Evolutionary conservation across 2,329 filamentous ascomycete species (phyloP), one percentile per base, ranked within the genome.

Genomic region (Pezizomycotina sp.): DNA sequence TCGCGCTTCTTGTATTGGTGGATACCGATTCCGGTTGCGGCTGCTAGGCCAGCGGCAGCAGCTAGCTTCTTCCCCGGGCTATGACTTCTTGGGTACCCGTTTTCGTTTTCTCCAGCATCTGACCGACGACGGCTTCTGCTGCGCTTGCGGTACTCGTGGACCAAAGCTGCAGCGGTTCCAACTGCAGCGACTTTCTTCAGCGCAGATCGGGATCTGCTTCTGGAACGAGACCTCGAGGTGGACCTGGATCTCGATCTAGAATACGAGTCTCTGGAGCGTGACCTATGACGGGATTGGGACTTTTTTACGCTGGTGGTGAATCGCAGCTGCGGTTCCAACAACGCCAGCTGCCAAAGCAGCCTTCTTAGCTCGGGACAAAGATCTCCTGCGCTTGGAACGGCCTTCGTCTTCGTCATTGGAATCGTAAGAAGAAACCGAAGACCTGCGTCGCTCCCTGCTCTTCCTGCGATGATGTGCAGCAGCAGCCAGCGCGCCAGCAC

Each of bases 301-400:
- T n/a, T n/a, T n/a, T 27, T 44, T 44, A 18, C 27, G 41, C 26
- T 44, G 39, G 22, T 44, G 23, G 21, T 44, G 41, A 3, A 44
- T 13, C n/a, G 41, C 41, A 8, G 40, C 7, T 9, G n/a, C n/a
- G n/a, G n/a, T n/a, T n/a, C 41, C 41, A 19, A 36, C 41, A 12
- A 19, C 41, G 19, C 41, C 41, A 22, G 41, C 41, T 9, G 36
- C 41, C 9, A 43, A 27, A 25, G 41, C 41, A 12, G 41, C 32
- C 19, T 43, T 43, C 41, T 32, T 13, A 43, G 31, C 20, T 43
- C 39, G 14, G 38, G 41, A 27, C 41, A n/a, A n/a, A n/a, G n/a
- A n/a, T n/a, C n/a, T n/a, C n/a, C n/a, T n/a, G n/a, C n/a, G n/a
- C n/a, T n/a, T n/a, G n/a, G n/a, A n/a, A n/a, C n/a, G n/a, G n/a